Conservation (phyloP, 2,329 filamentous ascomycete genomes). For the Cryphonectria nitschkei region DNA sequence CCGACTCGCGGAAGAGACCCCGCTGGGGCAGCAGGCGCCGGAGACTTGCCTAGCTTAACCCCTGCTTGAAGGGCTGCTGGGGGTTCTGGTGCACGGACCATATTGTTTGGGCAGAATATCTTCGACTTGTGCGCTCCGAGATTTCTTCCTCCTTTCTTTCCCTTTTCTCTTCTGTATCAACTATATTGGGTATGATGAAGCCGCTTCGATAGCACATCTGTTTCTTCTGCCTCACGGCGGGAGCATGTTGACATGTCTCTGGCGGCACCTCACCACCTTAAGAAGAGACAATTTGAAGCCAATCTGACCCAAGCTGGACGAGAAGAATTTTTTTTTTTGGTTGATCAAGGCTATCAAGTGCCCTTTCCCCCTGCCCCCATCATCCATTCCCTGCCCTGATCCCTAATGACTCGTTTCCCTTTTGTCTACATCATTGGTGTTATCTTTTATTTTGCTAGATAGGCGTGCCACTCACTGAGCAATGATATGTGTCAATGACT, state of each 20-base stretch:
- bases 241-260: conserved; percentile 67
- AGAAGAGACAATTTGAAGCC: conserved; percentile 64
- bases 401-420: conserved; percentile 25
- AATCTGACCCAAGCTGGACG: conserved; percentile 58
- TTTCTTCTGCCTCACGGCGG: conserved; percentile 54
- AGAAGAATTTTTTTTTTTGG: conserved; percentile 22
- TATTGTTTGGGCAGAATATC: conserved; percentile 11
- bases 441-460: neutral
- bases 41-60: neutral
- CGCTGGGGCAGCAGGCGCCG: conserved; percentile 6
- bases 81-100: conserved; percentile 25
- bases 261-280: conserved; percentile 66
- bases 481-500: conserved; percentile 8
- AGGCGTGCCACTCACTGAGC: neutral
- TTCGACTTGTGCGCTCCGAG: conserved; percentile 11
- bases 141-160: conserved; percentile 32
- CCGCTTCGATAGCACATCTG: conserved; percentile 62
- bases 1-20: neutral
- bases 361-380: conserved; percentile 27
- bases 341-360: conserved; percentile 41
- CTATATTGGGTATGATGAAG: conserved; percentile 82
- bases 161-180: conserved; percentile 63
- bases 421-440: neutral
- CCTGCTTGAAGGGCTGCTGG: neutral
- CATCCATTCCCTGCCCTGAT: conserved; percentile 32